Percentiles rank a stretch among this genome's conserved stretches.
Evolutionary conservation across 257 asterid genomes (phyloP).

Genomic region (Gentiana macrophylla): DNA sequence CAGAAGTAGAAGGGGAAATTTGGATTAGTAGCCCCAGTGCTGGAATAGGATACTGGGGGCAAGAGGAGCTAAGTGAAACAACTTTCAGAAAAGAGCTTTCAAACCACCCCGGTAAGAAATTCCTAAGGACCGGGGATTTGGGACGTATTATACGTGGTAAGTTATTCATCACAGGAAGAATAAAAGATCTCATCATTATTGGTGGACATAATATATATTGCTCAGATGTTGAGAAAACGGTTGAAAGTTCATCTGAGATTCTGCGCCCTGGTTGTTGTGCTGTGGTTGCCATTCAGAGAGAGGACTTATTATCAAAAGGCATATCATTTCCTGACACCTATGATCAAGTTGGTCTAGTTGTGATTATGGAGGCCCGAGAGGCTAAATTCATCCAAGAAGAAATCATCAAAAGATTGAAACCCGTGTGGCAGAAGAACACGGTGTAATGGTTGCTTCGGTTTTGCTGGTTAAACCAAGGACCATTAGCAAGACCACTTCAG

Average conservation of each 20-base stretch:
- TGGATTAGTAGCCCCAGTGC: constrained; percentile 62
- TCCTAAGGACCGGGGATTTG: constrained; percentile 48
- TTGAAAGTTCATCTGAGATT: constrained; percentile 41
- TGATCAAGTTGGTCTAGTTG: constrained; percentile 50
- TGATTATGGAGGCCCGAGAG: constrained; percentile 48
- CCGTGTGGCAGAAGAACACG: constrained; percentile 50
- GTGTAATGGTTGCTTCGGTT: constrained; percentile 32
- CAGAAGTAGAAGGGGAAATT: constrained; percentile 51
- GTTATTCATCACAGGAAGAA: constrained; percentile 49
- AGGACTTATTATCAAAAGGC: constrained; percentile 37
- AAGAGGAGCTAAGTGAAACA: constrained; percentile 33
- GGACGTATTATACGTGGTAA: constrained; percentile 47
- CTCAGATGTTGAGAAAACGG: constrained; percentile 57
- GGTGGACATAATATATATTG: constrained; percentile 55
- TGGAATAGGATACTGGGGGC: constrained; percentile 55
- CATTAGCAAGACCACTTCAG: constrained; percentile 58
- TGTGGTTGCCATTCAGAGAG: constrained; percentile 49
- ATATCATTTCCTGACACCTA: constrained; percentile 28
- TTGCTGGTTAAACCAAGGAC: constrained; percentile 43
- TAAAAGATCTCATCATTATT: constrained; percentile 52
- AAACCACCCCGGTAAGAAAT: constrained; percentile 23
- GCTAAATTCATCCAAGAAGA: constrained; percentile 18
- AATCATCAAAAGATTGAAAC: constrained; percentile 26
- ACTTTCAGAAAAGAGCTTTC: constrained; percentile 35
- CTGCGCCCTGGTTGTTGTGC: constrained; percentile 67